phyloP scores from a whole-genome alignment of 345 rosid genomes.

The Eucalyptus sp. region DNA sequence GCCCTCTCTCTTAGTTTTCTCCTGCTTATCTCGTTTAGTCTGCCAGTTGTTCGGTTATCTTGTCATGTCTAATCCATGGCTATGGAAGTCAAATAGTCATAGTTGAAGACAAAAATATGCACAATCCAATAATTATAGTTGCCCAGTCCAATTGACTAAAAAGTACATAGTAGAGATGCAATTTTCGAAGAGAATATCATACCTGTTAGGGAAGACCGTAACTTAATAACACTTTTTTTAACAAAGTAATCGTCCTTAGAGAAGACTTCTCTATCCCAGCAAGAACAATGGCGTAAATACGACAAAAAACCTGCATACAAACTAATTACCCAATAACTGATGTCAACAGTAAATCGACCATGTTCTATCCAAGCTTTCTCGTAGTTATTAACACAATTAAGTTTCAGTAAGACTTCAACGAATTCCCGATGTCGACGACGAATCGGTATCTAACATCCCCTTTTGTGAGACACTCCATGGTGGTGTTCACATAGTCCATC shows the following conservation, averaged over 20 bases:
- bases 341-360: background rate
- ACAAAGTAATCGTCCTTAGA: background rate
- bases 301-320: background rate
- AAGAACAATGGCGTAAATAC: background rate
- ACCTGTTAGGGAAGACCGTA: no score
- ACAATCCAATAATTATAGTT: no score
- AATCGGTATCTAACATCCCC: constrained; percentile 52
- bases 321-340: background rate
- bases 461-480: constrained; percentile 35
- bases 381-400: background rate
- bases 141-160: no score
- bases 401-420: background rate
- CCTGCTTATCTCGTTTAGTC: no score
- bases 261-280: background rate
- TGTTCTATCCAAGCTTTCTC: background rate
- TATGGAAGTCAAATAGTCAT: no score
- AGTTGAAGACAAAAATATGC: no score
- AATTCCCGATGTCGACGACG: constrained; percentile 32
- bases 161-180: no score
- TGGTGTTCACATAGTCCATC: constrained; percentile 32
- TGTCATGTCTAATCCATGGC: no score
- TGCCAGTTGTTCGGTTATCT: no score
- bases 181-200: no score
- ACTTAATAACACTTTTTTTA: background rate
- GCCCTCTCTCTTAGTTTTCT: no score